These are phyloP conservation scores for Flaveria brownii DNA, from an alignment of 129 eudicot species.

Conservation along the genomic window DNA sequence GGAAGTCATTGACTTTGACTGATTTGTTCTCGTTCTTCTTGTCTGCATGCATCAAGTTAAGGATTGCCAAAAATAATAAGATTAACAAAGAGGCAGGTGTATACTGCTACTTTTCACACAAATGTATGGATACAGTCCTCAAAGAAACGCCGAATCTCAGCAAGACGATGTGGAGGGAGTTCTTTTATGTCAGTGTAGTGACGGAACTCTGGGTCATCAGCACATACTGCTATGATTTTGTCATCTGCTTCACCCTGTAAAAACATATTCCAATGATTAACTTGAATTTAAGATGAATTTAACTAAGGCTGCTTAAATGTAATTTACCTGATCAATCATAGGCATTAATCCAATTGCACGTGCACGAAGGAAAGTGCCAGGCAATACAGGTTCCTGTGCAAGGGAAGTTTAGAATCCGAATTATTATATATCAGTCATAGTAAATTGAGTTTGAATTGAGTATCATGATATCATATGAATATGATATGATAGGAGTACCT, in stretches of 20 bases:
- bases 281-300: background rate
- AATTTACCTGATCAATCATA: conserved; percentile 87
- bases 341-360: conserved; percentile 98
- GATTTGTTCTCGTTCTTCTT: conserved; percentile 95
- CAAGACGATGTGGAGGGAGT: conserved; percentile 95
- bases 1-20: conserved; percentile 83
- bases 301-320: background rate
- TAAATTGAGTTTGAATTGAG: conserved; percentile 18
- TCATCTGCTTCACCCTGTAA: conserved; percentile 91
- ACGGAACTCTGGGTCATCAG: conserved; percentile 95
- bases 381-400: conserved; percentile 81
- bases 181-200: conserved; percentile 78
- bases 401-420: background rate
- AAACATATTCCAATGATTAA: conserved; percentile 3
- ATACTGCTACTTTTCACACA: background rate
- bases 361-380: conserved; percentile 90
- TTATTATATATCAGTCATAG: background rate
- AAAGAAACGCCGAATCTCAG: conserved; percentile 95
- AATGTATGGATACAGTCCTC: conserved; percentile 88
- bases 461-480: background rate
- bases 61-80: conserved; percentile 6
- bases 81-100: background rate
- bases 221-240: conserved; percentile 97
- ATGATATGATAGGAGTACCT: conserved; percentile 44
- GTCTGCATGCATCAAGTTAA: conserved; percentile 42